These are phyloP conservation scores for Yamadazyma ubonensis DNA, from an alignment of 805 yeast genomes.

Conservation along the genomic window DNA sequence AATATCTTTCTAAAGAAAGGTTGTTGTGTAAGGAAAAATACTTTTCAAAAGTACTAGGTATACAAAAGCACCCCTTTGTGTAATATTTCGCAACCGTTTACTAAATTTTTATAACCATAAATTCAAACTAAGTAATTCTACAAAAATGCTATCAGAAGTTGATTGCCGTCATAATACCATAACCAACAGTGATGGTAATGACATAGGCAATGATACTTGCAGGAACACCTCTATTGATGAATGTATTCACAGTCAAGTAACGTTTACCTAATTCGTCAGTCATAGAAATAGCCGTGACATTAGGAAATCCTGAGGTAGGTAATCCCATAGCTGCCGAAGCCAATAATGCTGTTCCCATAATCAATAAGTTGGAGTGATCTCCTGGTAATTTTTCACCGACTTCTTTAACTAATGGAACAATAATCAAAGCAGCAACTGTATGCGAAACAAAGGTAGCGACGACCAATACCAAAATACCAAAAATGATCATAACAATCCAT, in stretches of 20 bases:
- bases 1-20: background rate
- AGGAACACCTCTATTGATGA: slow-evolving; percentile 44
- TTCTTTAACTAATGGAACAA: slow-evolving; percentile 42
- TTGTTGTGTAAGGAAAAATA: no score
- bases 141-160: slow-evolving; percentile 17
- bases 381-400: slow-evolving; percentile 37
- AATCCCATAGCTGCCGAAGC: slow-evolving; percentile 48
- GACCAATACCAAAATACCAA: slow-evolving; percentile 40
- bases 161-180: slow-evolving; percentile 37
- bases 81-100: no score
- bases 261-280: slow-evolving; percentile 42
- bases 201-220: slow-evolving; percentile 38
- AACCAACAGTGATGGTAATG: slow-evolving; percentile 37
- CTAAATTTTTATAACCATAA: no score
- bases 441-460: slow-evolving; percentile 46
- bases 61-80: no score
- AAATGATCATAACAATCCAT: slow-evolving; percentile 46
- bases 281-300: slow-evolving; percentile 45
- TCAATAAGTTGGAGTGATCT: slow-evolving; percentile 39
- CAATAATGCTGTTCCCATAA: slow-evolving; percentile 42
- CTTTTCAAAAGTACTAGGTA: no score
- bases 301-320: slow-evolving; percentile 46
- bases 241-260: slow-evolving; percentile 40
- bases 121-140: background rate
- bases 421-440: slow-evolving; percentile 44